Evolutionary conservation across 164 flowering plant genomes (phyloP).

Genomic region (Liriodendron chinense): DNA sequence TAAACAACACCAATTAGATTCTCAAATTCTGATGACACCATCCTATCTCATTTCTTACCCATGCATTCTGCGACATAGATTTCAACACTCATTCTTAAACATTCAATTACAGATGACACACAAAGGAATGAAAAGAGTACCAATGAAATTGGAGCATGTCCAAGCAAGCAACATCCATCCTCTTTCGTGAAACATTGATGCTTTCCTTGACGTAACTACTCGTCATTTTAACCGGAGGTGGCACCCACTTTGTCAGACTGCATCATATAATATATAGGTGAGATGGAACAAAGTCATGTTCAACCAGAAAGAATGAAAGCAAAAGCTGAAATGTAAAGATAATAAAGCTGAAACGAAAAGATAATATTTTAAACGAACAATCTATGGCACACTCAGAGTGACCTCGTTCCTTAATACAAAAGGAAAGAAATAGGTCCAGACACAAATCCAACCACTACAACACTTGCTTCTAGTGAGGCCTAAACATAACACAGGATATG

Average conservation of each 20-base stretch:
- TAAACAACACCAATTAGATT: not conserved
- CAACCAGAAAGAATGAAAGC: no score
- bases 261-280: conserved; percentile 13
- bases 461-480: no score
- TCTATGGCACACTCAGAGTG: not conserved
- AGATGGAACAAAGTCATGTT: not conserved
- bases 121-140: conserved; percentile 29
- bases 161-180: conserved; percentile 91
- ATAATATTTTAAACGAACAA: no score
- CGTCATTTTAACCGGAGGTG: conserved; percentile 97
- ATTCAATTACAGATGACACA: no score
- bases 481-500: no score
- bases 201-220: conserved; percentile 62
- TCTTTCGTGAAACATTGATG: conserved; percentile 79
- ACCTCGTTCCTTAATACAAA: not conserved
- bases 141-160: conserved; percentile 99
- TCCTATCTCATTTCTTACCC: no score
- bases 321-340: no score
- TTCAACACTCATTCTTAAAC: no score
- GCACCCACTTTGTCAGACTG: conserved; percentile 99
- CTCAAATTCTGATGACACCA: not conserved
- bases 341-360: no score
- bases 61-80: no score
- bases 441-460: not conserved
- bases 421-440: not conserved